Conservation (phyloP, 2,329 filamentous ascomycete genomes). For the Harringtonia lauricola region DNA sequence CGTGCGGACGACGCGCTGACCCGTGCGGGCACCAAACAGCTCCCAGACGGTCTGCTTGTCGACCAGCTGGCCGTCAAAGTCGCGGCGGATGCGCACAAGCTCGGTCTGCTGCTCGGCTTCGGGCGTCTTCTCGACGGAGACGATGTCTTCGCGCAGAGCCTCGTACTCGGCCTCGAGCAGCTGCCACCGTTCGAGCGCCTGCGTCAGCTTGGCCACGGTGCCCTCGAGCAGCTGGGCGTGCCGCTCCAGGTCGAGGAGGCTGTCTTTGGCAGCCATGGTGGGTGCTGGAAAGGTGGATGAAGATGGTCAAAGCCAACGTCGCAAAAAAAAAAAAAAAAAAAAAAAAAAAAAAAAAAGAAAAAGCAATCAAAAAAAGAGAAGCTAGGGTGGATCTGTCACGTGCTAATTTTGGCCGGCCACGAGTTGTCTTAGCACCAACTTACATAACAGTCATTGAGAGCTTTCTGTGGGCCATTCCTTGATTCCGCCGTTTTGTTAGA, state of each 20-base stretch:
- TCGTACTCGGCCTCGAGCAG: slow-evolving; percentile 90
- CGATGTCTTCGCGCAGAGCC: slow-evolving; percentile 70
- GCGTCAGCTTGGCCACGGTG: slow-evolving; percentile 61
- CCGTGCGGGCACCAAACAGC: slow-evolving; percentile 29
- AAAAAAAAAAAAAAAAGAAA: neutral
- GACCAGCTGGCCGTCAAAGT: slow-evolving; percentile 53
- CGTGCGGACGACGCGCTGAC: slow-evolving; percentile 28
- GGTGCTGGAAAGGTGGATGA: slow-evolving; percentile 18
- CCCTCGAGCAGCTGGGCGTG: slow-evolving; percentile 67
- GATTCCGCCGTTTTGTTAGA: too few relatives aligned
- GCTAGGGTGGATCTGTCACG: neutral
- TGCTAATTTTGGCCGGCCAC: too few relatives aligned
- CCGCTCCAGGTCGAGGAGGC: slow-evolving; percentile 59
- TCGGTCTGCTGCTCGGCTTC: slow-evolving; percentile 32
- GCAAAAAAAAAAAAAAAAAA: neutral
- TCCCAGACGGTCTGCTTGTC: slow-evolving; percentile 43
- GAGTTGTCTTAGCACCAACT: too few relatives aligned
- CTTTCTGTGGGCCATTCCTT: too few relatives aligned
- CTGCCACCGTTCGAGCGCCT: slow-evolving; percentile 77
- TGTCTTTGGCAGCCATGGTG: slow-evolving; percentile 31
- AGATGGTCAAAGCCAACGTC: neutral
- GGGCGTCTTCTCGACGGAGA: neutral
- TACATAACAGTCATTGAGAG: too few relatives aligned
- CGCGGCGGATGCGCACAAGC: slow-evolving; percentile 44
- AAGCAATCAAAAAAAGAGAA: neutral